phyloP scores from a whole-genome alignment of 345 rosid genomes.

The Syzygium oleosum region DNA sequence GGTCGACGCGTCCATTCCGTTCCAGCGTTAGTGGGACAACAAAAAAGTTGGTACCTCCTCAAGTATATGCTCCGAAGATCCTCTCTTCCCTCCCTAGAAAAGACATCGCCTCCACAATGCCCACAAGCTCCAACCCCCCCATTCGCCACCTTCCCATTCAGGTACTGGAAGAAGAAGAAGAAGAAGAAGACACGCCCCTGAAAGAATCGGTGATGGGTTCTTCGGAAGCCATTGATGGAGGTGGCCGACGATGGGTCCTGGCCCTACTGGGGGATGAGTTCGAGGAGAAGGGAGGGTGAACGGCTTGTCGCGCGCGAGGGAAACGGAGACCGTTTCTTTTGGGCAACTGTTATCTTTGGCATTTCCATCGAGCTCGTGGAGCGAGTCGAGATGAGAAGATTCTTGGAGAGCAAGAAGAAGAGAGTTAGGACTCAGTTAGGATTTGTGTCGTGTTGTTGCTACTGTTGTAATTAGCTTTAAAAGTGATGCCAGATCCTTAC shows the following conservation, averaged over 20 bases:
- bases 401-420: neutral
- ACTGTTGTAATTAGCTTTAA: neutral
- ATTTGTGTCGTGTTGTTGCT: neutral
- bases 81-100: neutral
- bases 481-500: neutral
- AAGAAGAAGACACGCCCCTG: neutral
- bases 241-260: neutral
- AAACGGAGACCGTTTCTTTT: neutral
- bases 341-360: conserved; percentile 4
- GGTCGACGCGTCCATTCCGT: neutral
- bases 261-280: no score
- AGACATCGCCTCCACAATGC: neutral
- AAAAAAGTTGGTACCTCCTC: neutral
- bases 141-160: neutral
- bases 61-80: neutral
- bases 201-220: neutral
- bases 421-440: neutral
- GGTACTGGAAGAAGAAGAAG: neutral
- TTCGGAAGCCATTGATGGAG: neutral
- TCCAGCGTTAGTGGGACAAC: neutral
- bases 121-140: neutral
- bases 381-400: neutral
- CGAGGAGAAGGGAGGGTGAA: neutral
- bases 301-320: neutral
- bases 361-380: neutral